Evolutionary conservation across 2,329 filamentous ascomycete genomes (phyloP).

Genomic region (Fusarium sp.): DNA sequence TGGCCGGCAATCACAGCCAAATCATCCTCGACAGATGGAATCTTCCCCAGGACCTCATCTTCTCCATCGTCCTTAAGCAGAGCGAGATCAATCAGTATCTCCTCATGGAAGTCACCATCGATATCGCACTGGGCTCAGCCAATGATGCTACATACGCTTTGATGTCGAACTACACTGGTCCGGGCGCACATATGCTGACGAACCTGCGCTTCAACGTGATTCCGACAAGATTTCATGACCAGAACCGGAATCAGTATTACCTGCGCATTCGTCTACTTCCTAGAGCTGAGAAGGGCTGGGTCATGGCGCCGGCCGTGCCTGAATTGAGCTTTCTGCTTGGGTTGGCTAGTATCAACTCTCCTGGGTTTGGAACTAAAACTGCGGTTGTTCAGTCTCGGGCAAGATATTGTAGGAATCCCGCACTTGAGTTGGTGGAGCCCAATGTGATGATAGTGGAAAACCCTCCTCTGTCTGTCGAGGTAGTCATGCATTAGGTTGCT

Average conservation of each 20-base stretch:
- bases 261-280: not conserved
- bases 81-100: not conserved
- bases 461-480: not conserved
- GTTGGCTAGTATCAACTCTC: not conserved
- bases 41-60: not conserved
- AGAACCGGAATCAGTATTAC: not conserved
- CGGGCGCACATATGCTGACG: not conserved
- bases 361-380: not conserved
- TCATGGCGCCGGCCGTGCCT: not conserved
- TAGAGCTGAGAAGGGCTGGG: not conserved
- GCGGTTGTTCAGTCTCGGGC: not conserved
- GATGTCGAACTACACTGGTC: not conserved
- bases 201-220: conserved; percentile 1
- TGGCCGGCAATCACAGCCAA: not conserved
- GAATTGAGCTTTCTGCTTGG: not conserved
- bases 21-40: not conserved
- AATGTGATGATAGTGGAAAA: not conserved
- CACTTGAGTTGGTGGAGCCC: not conserved
- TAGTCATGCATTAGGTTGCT: not conserved
- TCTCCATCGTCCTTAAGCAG: not conserved
- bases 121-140: not conserved
- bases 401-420: not conserved
- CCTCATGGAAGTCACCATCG: not conserved
- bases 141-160: not conserved
- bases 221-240: not conserved